phyloP scores from a whole-genome alignment of 2,329 filamentous ascomycete species.

The Teratosphaeria destructans region DNA sequence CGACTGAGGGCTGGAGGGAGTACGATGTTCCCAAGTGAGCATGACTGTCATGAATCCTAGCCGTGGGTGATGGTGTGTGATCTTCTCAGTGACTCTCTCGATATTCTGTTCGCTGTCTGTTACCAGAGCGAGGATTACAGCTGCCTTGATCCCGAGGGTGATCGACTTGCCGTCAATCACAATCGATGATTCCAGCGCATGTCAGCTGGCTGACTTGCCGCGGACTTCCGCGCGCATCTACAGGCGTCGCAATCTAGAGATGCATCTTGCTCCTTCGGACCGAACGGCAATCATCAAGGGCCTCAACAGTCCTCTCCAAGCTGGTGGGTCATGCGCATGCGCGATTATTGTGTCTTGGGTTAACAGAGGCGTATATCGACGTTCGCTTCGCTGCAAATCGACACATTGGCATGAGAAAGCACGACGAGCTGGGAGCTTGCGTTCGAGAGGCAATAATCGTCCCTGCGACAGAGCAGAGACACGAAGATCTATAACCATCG shows the following conservation, averaged over 20 bases:
- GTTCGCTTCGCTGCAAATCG: not conserved
- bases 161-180: too few species aligned
- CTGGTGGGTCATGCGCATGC: not conserved
- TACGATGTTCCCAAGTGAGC: conserved; percentile 31
- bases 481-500: not conserved
- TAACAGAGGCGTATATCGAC: not conserved
- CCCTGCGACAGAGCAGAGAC: not conserved
- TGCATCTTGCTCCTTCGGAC: not conserved
- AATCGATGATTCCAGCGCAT: too few species aligned
- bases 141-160: too few species aligned
- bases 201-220: too few species aligned
- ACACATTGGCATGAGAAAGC: not conserved
- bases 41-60: not conserved
- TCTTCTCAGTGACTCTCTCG: not conserved
- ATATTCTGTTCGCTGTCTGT: too few species aligned
- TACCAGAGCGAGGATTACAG: too few species aligned
- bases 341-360: not conserved
- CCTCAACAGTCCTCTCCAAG: not conserved
- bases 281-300: not conserved
- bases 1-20: conserved; percentile 52
- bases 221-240: not conserved
- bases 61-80: not conserved
- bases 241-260: not conserved
- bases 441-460: not conserved
- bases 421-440: not conserved